These are phyloP conservation scores for Populus davidiana DNA, from an alignment of 345 rosid species.

Conservation along the genomic window DNA sequence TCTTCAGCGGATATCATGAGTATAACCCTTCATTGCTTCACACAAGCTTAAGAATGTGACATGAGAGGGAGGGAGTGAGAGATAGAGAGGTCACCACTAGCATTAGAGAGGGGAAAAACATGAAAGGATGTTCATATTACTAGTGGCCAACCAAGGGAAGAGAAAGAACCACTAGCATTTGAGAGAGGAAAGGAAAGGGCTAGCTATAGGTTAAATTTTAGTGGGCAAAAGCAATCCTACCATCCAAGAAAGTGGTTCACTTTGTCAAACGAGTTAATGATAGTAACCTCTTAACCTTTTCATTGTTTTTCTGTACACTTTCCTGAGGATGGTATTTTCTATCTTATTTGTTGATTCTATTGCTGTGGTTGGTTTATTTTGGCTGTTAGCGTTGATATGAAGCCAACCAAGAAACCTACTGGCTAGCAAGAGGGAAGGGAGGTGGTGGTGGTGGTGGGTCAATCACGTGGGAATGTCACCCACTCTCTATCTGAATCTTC, in stretches of 20 bases:
- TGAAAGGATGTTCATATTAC: not conserved
- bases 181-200: conserved; percentile 6
- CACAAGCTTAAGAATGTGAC: conserved; percentile 2
- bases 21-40: not conserved
- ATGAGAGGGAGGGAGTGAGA: not conserved
- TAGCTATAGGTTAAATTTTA: conserved; percentile 6
- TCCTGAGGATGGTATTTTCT: conserved; percentile 5
- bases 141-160: conserved; percentile 20
- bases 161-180: conserved; percentile 36
- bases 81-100: conserved; percentile 29
- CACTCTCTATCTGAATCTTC: conserved; percentile 38
- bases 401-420: conserved; percentile 67
- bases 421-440: conserved; percentile 5
- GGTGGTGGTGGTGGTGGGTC: conserved; percentile 58
- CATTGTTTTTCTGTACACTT: not conserved
- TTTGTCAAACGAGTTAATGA: conserved; percentile 50
- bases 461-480: conserved; percentile 75
- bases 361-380: conserved; percentile 44
- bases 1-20: conserved; percentile 36
- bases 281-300: conserved; percentile 36
- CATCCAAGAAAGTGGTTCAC: conserved; percentile 26
- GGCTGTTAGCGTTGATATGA: conserved; percentile 90
- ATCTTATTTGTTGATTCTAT: conserved; percentile 18
- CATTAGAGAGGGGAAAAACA: conserved; percentile 19
- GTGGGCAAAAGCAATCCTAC: conserved; percentile 38